Percentiles rank a stretch among this genome's conserved stretches.
These are phyloP conservation scores for Colletotrichum sp. DNA, from an alignment of 2,329 filamentous ascomycete species.

Conservation along the genomic window DNA sequence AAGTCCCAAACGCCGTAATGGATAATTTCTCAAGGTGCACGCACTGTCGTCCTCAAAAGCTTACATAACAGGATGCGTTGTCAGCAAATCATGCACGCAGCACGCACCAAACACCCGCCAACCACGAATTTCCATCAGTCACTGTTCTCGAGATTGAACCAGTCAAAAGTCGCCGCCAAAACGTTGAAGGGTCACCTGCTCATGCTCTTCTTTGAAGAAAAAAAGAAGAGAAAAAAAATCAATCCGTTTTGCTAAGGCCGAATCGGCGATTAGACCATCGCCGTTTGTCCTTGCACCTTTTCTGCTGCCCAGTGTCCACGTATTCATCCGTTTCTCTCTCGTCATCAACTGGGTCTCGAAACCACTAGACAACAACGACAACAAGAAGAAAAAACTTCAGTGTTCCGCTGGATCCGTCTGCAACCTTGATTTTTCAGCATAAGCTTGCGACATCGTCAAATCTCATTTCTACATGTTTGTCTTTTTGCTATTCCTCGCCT, in stretches of 20 bases:
- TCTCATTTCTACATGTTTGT: not conserved
- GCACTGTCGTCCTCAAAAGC: not conserved
- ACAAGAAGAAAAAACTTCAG: not conserved
- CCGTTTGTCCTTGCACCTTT: not conserved
- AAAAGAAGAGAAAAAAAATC: not conserved
- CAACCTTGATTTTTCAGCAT: slow-evolving; percentile 1
- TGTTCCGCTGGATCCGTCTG: not conserved
- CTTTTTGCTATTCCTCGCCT: not conserved
- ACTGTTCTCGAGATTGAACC: not conserved
- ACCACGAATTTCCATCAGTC: not conserved
- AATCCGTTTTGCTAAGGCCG: not conserved
- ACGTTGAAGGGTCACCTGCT: not conserved
- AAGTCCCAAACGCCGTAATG: not conserved
- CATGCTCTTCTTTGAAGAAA: not conserved
- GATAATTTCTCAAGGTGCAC: not conserved
- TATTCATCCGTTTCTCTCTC: not conserved
- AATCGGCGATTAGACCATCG: not conserved
- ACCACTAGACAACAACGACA: not conserved
- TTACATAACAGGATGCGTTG: not conserved
- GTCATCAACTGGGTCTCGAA: not conserved
- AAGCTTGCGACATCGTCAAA: not conserved
- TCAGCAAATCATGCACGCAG: not conserved
- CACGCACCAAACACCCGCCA: not conserved
- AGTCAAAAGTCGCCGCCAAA: not conserved
- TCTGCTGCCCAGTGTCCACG: not conserved